Evolutionary conservation across 805 yeast genomes (phyloP).

Genomic region (Torulaspora microellipsoides): DNA sequence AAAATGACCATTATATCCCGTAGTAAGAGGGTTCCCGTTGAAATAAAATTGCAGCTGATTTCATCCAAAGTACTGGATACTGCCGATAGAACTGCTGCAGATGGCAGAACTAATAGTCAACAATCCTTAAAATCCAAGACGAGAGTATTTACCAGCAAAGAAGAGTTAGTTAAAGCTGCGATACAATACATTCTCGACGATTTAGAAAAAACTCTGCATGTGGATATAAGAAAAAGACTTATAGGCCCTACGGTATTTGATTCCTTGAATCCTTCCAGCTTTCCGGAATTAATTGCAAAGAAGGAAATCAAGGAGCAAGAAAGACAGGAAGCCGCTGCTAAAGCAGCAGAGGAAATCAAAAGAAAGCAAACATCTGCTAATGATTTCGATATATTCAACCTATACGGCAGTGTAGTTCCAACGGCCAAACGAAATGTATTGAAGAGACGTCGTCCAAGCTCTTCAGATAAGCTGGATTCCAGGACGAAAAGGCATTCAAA

Average conservation of each 20-base stretch:
- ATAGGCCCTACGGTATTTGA: slow-evolving; percentile 67
- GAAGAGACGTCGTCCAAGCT: slow-evolving; percentile 18
- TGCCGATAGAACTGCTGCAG: background rate
- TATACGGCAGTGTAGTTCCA: slow-evolving; percentile 25
- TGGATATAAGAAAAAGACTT: slow-evolving; percentile 69
- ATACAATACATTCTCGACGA: slow-evolving; percentile 56
- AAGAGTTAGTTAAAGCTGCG: slow-evolving; percentile 53
- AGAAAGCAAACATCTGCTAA: slow-evolving; percentile 29
- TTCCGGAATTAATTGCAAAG: slow-evolving; percentile 45
- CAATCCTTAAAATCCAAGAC: background rate
- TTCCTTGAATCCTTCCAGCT: slow-evolving; percentile 52
- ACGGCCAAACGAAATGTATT: slow-evolving; percentile 5
- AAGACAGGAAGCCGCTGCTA: slow-evolving; percentile 15
- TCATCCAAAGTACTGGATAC: slow-evolving; percentile 5
- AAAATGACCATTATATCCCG: slow-evolving; percentile 22
- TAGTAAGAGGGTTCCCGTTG: slow-evolving; percentile 22
- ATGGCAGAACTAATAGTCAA: background rate
- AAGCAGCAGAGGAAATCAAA: slow-evolving; percentile 22
- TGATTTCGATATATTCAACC: slow-evolving; percentile 36
- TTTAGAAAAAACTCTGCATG: slow-evolving; percentile 54
- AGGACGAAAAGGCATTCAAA: slow-evolving; percentile 15
- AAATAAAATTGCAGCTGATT: slow-evolving; percentile 25
- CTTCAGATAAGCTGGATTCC: slow-evolving; percentile 7
- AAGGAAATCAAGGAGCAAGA: slow-evolving; percentile 30
- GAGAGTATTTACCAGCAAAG: slow-evolving; percentile 18